These are phyloP conservation scores for Fusarium equiseti DNA, from an alignment of 2,329 filamentous ascomycete species.

Conservation along the genomic window DNA sequence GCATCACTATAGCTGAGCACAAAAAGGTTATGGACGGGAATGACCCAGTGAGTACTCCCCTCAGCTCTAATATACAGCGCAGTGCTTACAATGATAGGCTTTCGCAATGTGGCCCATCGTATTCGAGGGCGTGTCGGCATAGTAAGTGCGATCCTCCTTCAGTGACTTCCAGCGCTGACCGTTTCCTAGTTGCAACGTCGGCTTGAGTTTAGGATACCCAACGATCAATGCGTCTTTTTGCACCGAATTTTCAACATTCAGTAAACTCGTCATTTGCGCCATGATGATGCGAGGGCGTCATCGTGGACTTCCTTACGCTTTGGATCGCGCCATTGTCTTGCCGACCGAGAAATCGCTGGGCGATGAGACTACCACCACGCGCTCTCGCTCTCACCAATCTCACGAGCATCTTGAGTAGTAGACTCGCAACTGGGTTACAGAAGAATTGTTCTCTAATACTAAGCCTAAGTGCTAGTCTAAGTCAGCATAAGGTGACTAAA, in stretches of 20 bases:
- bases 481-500: background rate
- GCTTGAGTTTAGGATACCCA: conserved; percentile 52
- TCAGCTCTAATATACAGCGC: fast-evolving
- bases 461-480: background rate
- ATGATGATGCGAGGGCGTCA: conserved; percentile 56
- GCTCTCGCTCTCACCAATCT: conserved; percentile 3
- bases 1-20: conserved; percentile 51
- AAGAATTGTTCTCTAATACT: background rate
- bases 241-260: conserved; percentile 49
- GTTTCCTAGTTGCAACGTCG: conserved; percentile 51
- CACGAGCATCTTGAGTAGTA: conserved; percentile 34
- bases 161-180: conserved; percentile 9
- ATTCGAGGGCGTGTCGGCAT: conserved; percentile 53
- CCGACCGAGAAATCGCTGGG: conserved; percentile 44
- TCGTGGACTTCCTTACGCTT: conserved; percentile 51
- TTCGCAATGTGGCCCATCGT: conserved; percentile 51
- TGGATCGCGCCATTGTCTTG: conserved; percentile 53
- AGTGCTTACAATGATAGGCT: conserved; percentile 30
- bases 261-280: conserved; percentile 54
- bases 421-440: background rate
- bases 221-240: conserved; percentile 48
- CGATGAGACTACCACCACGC: conserved; percentile 12
- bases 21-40: conserved; percentile 42
- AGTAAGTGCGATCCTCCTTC: conserved; percentile 40
- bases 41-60: conserved; percentile 41